Conservation (phyloP, 805 yeast genomes). For the Blastobotrys peoriensis region DNA sequence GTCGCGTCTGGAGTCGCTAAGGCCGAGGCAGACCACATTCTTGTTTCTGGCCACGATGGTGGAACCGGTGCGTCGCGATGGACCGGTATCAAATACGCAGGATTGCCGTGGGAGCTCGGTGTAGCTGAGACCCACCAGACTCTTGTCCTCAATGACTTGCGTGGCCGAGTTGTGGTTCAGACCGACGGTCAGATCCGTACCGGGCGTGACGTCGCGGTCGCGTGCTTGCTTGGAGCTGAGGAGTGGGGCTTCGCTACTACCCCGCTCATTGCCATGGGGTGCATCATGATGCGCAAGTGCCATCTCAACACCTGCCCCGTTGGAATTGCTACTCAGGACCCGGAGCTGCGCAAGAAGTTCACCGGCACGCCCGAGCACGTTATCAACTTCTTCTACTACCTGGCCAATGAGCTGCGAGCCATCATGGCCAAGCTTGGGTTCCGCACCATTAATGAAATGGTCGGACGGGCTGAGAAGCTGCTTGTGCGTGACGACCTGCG, state of each 20-base stretch:
- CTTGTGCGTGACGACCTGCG: slow-evolving; percentile 78
- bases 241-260: slow-evolving; percentile 98
- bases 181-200: slow-evolving; percentile 98
- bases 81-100: slow-evolving; percentile 96
- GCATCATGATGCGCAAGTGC: slow-evolving; percentile 94
- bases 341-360: slow-evolving; percentile 84
- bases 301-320: slow-evolving; percentile 95
- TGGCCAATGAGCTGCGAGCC: slow-evolving; percentile 84
- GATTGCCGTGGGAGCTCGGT: slow-evolving; percentile 98
- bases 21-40: slow-evolving; percentile 95
- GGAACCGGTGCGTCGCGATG: slow-evolving; percentile 99
- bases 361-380: slow-evolving; percentile 98
- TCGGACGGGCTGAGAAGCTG: slow-evolving; percentile 91
- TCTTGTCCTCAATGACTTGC: slow-evolving; percentile 85
- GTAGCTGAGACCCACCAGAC: slow-evolving; percentile 98
- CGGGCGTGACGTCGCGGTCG: slow-evolving; percentile 95
- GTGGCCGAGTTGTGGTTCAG: slow-evolving; percentile 93
- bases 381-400: slow-evolving; percentile 92
- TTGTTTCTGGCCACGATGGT: slow-evolving; percentile 97
- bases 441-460: slow-evolving; percentile 96
- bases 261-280: slow-evolving; percentile 95
- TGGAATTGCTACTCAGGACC: slow-evolving; percentile 98
- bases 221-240: slow-evolving; percentile 94
- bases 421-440: slow-evolving; percentile 94
- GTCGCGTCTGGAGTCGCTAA: slow-evolving; percentile 99